These are phyloP conservation scores for Kazachstania bromeliacearum DNA, from an alignment of 805 yeast species.

Conservation along the genomic window DNA sequence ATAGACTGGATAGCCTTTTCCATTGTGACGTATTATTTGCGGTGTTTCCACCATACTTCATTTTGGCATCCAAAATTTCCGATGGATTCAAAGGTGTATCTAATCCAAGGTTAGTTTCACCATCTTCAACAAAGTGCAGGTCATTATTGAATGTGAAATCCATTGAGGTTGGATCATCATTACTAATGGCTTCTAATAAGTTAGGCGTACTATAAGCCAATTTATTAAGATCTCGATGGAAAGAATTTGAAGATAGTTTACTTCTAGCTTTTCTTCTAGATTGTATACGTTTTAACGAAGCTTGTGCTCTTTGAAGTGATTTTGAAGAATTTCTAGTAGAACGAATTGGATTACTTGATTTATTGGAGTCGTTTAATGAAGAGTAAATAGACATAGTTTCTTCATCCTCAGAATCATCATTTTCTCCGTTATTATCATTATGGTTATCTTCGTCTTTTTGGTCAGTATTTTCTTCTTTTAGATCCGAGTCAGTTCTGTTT, in stretches of 20 bases:
- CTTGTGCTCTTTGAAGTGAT: slow-evolving; percentile 56
- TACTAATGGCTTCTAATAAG: slow-evolving; percentile 18
- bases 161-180: slow-evolving; percentile 9
- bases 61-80: not conserved
- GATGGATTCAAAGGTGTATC: not conserved
- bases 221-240: slow-evolving; percentile 15
- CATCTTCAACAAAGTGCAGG: not conserved
- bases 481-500: not conserved
- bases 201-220: slow-evolving; percentile 29
- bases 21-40: slow-evolving; percentile 7
- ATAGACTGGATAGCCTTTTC: slow-evolving; percentile 17
- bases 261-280: slow-evolving; percentile 47
- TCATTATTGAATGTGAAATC: not conserved
- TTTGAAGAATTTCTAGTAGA: slow-evolving; percentile 34
- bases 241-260: slow-evolving; percentile 28
- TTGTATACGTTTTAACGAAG: slow-evolving; percentile 51
- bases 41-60: not conserved
- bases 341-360: slow-evolving; percentile 29
- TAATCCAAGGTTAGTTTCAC: not conserved
- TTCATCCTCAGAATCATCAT: slow-evolving; percentile 42
- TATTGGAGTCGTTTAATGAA: slow-evolving; percentile 34
- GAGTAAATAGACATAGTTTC: slow-evolving; percentile 60
- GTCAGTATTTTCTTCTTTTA: not conserved
- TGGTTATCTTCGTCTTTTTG: not conserved
- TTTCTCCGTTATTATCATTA: not conserved